Base-by-base conservation (phyloP, 768 basidiomycete species). In the Collybiopsis confluens region DNA sequence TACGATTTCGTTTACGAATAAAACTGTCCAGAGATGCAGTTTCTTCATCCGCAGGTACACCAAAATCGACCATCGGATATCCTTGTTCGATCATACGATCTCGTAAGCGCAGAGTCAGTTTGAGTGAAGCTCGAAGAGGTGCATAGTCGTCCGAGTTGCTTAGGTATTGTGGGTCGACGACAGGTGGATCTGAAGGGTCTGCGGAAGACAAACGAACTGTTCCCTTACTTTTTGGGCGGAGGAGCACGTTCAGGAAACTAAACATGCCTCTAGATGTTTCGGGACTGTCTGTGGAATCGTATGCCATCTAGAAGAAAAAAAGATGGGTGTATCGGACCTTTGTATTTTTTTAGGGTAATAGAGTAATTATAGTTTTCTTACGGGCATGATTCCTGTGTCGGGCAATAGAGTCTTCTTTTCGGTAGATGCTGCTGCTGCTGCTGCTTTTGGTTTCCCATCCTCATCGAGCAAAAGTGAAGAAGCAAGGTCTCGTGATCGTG, bases 371-470 rank as follows among this genome's bases (percentile, higher is more conserved):
- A 37, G n/a, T 21, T 23, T 7, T 28, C 45, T 52, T 33, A 52
- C 51, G 8, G 51, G 51, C 51, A 52, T 52, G 23, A 52, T 52
- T 24, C 43, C 51, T 15, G 43, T 52, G 21, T 52, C 51, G 43
- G 51, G 51, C 15, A n/a, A n/a, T n/a, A 52, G 28, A 6, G 36
- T 42, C 18, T 44, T 18, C 21, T 10, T 6, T 15, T 44, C 20
- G 26, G 18, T 15, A 16, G n/a, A n/a, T n/a, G n/a, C n/a, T n/a
- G n/a, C n/a, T n/a, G 27, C n/a, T n/a, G n/a, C 38, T 2, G 38
- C 21, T 6, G 27, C 6, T 28, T 43, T 44, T 3, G 38, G 28
- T 9, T 21, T 26, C n/a, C 41, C 30, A 16, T 27, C 41, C 1
- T 33, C 24, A 21, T 43, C 24, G 27, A 40, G 28, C 23, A 52